These are phyloP conservation scores for Eragrostis nindensis DNA, from an alignment of 176 grass and related monocot genomes.

Conservation along the genomic window DNA sequence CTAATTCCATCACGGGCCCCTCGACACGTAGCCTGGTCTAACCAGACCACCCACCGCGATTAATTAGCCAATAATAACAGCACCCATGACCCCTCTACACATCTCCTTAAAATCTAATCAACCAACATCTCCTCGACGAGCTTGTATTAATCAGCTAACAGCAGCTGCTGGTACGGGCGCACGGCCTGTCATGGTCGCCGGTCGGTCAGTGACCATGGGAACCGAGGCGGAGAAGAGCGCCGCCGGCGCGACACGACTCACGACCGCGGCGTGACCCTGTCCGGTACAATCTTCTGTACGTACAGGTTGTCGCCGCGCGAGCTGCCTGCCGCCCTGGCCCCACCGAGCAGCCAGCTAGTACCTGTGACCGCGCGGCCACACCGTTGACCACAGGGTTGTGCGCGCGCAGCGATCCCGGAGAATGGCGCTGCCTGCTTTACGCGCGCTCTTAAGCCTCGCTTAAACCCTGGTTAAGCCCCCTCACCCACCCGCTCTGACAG, in stretches of 20 bases:
- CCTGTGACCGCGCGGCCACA: no score
- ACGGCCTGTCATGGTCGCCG: constrained; percentile 3
- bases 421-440: background rate
- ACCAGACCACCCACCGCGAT: background rate
- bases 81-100: background rate
- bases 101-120: no score
- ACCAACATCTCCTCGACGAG: background rate
- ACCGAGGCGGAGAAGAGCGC: background rate
- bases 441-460: background rate
- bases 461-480: constrained; percentile 10
- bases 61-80: constrained; percentile 12
- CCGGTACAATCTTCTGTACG: background rate
- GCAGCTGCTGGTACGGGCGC: background rate
- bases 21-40: background rate
- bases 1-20: background rate
- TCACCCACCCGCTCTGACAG: background rate
- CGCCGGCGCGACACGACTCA: background rate
- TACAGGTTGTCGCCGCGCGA: background rate
- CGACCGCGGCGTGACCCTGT: background rate
- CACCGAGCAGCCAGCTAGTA: background rate
- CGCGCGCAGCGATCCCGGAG: constrained; percentile 1
- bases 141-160: background rate
- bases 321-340: background rate
- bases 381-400: background rate
- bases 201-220: background rate